Base-by-base conservation (phyloP, 805 yeast genomes). In the Myxozyma nipponensis region DNA sequence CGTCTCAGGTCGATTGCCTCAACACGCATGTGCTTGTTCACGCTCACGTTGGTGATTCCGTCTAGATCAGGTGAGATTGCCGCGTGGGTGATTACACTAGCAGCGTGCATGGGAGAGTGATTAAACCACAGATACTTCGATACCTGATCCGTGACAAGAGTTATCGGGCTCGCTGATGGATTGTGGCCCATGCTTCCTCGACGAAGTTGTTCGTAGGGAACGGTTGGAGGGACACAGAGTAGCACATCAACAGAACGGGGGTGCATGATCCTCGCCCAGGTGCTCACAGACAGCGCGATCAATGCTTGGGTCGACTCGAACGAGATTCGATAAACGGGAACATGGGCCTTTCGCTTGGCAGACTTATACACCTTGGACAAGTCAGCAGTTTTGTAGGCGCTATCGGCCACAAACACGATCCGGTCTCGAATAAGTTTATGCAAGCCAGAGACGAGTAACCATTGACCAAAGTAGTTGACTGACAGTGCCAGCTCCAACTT, bases 391-490 rank as follows among this genome's bases (percentile, higher is more conserved):
- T 53, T 51, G 44, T 46, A 56, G 5, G 21, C 23, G 15, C 26
- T 15, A 15, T 18, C 32, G 13, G 55, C 46, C 19, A 54, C 50
- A 39, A 57, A 56, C 7, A 56, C 54, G n/a, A 57, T 46, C 15
- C 61, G 49, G 25, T 50, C 43, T 18, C 34, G 26, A 18, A 57
- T 44, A 21, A n/a, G 39, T 15, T 35, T 26, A 4, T 46, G 32
- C 19, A 57, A 39, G 23, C 32, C 24, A 3, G 51, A 49, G 6
- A 51, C 47, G 6, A 57, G 40, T 17, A 53, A 35, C 60, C 60
- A 57, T 42, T 57, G 58, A 5, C 49, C 23, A 17, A 57, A 35
- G 40, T 57, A 52, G 30, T 57, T 57, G 26, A 57, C 57, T 3
- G 56, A 17, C 25, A 57, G 21, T 15, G 58, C 50, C 38, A 42